Conservation (phyloP, 352 stramenopile genomes). For the Phytophthora foliorum region DNA sequence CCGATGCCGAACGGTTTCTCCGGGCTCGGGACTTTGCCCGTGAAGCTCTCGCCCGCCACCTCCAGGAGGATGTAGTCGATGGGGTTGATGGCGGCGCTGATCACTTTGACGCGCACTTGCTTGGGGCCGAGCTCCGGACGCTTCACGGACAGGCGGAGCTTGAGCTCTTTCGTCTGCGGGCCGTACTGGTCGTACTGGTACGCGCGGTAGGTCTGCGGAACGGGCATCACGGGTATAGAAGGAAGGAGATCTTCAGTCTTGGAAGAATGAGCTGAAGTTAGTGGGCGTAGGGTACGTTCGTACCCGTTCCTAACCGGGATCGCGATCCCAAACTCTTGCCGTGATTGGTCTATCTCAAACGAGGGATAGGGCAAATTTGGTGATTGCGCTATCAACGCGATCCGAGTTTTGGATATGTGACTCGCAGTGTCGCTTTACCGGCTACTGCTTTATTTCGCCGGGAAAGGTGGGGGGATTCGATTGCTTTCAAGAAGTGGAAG, state of each 20-base stretch:
- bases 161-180: constrained; percentile 30
- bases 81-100: constrained; percentile 42
- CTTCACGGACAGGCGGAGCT: constrained; percentile 35
- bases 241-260: not conserved
- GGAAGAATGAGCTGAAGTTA: constrained; percentile 26
- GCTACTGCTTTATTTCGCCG: no score
- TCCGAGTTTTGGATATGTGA: no score
- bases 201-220: constrained; percentile 42
- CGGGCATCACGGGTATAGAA: constrained; percentile 14
- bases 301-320: no score
- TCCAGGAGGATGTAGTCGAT: constrained; percentile 40
- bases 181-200: constrained; percentile 47
- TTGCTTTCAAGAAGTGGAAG: constrained; percentile 21
- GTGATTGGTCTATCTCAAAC: no score
- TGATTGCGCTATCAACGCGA: no score
- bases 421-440: no score
- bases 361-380: no score
- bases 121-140: constrained; percentile 19
- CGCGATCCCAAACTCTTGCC: no score
- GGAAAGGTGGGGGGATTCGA: constrained; percentile 7
- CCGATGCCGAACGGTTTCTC: constrained; percentile 32
- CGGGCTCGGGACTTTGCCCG: constrained; percentile 21
- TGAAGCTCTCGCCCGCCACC: constrained; percentile 20
- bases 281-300: not conserved
- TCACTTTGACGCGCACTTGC: constrained; percentile 49